Percentiles rank a stretch among this genome's conserved stretches.
Conservation (phyloP, 495 filamentous ascomycete species). For the Hypoxylon crocopeplum region DNA sequence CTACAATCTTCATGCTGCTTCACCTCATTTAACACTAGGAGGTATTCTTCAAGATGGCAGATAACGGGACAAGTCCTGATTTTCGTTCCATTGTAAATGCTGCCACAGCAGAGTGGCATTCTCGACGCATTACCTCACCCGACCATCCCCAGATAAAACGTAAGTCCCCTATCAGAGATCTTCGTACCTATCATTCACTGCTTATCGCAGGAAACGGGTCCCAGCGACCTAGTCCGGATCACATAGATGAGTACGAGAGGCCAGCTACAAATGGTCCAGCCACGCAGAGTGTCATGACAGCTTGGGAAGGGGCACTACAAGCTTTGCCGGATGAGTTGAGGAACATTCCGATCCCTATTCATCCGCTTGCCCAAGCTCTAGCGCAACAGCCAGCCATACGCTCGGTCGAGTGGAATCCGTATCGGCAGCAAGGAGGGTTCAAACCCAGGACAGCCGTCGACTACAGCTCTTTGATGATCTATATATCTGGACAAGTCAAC, state of each 20-base stretch:
- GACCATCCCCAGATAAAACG: not conserved
- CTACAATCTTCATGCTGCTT: not conserved
- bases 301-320: constrained; percentile 28
- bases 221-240: not conserved
- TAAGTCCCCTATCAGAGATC: no score
- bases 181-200: no score
- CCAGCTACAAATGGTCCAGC: not conserved
- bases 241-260: not conserved
- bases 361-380: constrained; percentile 30
- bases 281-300: constrained; percentile 17
- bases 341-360: constrained; percentile 6
- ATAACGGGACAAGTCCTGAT: not conserved
- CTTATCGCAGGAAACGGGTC: not conserved
- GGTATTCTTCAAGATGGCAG: constrained; percentile 5
- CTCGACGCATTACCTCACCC: constrained; percentile 20
- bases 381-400: constrained; percentile 25
- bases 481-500: constrained; percentile 38
- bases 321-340: constrained; percentile 24
- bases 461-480: constrained; percentile 39
- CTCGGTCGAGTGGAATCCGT: constrained; percentile 35
- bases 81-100: constrained; percentile 26
- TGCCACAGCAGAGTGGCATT: constrained; percentile 32
- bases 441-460: constrained; percentile 28
- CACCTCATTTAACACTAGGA: not conserved
- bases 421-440: constrained; percentile 29